These are phyloP conservation scores for Aspergillus cavernicola DNA, from an alignment of 495 filamentous ascomycete species.

Conservation along the genomic window DNA sequence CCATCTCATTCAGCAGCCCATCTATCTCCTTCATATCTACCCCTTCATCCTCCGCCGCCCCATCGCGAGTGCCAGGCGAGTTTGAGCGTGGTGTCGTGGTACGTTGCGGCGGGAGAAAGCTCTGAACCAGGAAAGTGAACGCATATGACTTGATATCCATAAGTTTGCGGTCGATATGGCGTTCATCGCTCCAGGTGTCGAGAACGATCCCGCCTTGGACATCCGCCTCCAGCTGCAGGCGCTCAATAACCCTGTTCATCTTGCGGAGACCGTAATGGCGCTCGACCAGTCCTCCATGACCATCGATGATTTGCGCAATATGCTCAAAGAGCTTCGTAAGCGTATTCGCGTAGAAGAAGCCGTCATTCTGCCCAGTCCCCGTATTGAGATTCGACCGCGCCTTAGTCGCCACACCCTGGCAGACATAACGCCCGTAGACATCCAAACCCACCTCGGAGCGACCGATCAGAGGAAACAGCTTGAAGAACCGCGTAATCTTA, in stretches of 20 bases:
- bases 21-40: slow-evolving; percentile 96
- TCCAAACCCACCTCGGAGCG: slow-evolving; percentile 85
- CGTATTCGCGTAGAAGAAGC: slow-evolving; percentile 88
- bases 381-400: slow-evolving; percentile 76
- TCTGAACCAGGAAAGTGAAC: slow-evolving; percentile 93
- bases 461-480: slow-evolving; percentile 93
- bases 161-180: slow-evolving; percentile 74
- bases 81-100: slow-evolving; percentile 50
- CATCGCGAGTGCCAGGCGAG: slow-evolving; percentile 63
- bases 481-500: slow-evolving; percentile 93
- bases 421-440: slow-evolving; percentile 93
- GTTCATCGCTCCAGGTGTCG: slow-evolving; percentile 92
- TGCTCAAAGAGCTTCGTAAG: slow-evolving; percentile 94
- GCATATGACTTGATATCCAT: slow-evolving; percentile 96
- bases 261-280: slow-evolving; percentile 86
- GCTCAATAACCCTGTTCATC: slow-evolving; percentile 95
- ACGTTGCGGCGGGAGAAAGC: slow-evolving; percentile 72
- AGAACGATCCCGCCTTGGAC: slow-evolving; percentile 96
- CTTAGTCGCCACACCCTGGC: slow-evolving; percentile 79
- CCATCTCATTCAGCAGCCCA: slow-evolving; percentile 76
- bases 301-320: slow-evolving; percentile 92
- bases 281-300: slow-evolving; percentile 84
- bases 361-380: slow-evolving; percentile 52
- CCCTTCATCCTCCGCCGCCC: slow-evolving; percentile 71
- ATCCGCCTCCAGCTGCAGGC: slow-evolving; percentile 89